phyloP scores from a whole-genome alignment of 192 early-diverging fungal species.

The Coemansia reversa region DNA sequence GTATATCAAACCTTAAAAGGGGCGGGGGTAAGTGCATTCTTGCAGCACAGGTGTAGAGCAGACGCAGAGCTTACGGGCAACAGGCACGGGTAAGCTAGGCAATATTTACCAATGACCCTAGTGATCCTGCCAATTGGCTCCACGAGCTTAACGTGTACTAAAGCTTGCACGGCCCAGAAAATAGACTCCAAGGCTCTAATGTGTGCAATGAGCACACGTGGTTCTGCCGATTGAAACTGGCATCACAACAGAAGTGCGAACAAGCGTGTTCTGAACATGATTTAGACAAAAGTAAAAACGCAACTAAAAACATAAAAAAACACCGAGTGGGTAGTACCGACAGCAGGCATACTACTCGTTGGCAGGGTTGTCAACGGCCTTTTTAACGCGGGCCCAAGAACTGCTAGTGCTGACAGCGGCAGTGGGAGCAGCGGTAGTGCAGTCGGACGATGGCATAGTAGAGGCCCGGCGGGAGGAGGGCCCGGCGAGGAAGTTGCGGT shows the following conservation, averaged over 20 bases:
- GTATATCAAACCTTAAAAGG: not conserved
- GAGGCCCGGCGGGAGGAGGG: slow-evolving; percentile 13
- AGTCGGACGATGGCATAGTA: slow-evolving; percentile 27
- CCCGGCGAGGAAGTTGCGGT: slow-evolving; percentile 38
- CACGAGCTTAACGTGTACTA: too few species aligned
- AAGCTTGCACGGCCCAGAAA: too few species aligned
- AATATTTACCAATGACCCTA: not conserved
- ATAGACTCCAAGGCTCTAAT: too few species aligned
- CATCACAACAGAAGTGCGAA: too few species aligned
- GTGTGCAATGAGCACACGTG: too few species aligned
- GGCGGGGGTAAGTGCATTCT: not conserved
- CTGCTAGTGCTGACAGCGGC: slow-evolving; percentile 43
- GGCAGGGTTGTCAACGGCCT: slow-evolving; percentile 33
- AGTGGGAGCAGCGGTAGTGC: slow-evolving; percentile 30
- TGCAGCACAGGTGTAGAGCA: not conserved
- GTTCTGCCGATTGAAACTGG: too few species aligned
- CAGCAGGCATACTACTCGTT: not conserved
- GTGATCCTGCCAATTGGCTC: not conserved
- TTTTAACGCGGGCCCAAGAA: slow-evolving; percentile 45
- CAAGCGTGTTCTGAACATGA: too few species aligned
- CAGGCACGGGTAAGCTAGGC: not conserved
- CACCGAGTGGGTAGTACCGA: not conserved
- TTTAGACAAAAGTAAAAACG: not conserved
- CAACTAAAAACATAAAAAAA: slow-evolving; percentile 4
- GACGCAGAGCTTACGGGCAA: not conserved